Evolutionary conservation across 164 flowering plant genomes (phyloP), one percentile per base, ranked within the genome.

Genomic region (Liriodendron chinense): DNA sequence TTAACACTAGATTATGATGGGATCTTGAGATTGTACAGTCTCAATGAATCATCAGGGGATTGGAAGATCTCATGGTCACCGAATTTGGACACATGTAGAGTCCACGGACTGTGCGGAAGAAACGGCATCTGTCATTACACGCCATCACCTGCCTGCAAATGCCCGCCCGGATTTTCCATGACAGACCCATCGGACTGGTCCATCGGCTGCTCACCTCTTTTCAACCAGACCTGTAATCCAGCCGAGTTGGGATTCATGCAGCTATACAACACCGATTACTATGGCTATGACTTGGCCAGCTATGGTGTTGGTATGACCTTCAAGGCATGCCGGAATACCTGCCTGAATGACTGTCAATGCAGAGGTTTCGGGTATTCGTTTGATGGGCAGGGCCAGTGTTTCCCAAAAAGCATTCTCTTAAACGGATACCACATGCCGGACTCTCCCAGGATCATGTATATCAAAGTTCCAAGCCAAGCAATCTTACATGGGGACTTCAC

Each of bases 201-300:
- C 10, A 12, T 56, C 1, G 89, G 89, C 4, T 87, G 81, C 78
- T 48, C 13, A 24, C 72, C 78, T 1, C 34, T 16, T 20, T 75
- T 76, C 43, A 23, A 62, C 0, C 22, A 20, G 0, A 21, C 53
- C 4, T 75, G 78, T 21, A 13, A 72, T 34, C 65, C 50, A 13
- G 20, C 28, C 22, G 12, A 71, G 12, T 23, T 65, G 0, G 50
- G 62, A 23, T 76, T 79, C 24, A 64, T 72, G 20, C 63, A 48
- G 43, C 73, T 79, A 47, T 73, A 63, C 9, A 24, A 61, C 8
- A 67, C 49, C 0, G 78, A 78, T 59, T 78, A 68, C 65, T 78
- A 50, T 21, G 76, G 76, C 5, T 69, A 50, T 65, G 77, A 78
- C 49, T 1, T 69, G 5, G 6, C 10, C 4, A 0, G 8, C 1